A percentile compares a stretch with the other conserved stretches of the same genome.
phyloP scores from a whole-genome alignment of 805 yeast genomes.

The Cyberlindnera misumaiensis region DNA sequence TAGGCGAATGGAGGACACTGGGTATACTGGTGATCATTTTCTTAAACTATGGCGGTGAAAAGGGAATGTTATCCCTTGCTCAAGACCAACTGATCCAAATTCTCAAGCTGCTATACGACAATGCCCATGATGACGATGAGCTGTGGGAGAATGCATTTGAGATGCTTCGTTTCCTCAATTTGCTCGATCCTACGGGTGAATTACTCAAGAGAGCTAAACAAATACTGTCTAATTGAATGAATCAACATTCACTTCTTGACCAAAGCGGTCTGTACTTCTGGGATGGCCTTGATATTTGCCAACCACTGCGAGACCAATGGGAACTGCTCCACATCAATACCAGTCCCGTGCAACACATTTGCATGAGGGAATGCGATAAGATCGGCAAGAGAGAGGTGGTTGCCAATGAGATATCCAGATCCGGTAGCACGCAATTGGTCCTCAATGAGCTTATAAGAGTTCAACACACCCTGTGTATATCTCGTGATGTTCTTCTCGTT shows the following conservation, averaged over 20 bases:
- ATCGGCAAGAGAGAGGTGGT: slow-evolving; percentile 55
- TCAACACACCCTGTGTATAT: slow-evolving; percentile 37
- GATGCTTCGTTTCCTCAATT: slow-evolving; percentile 24
- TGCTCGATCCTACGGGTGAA: slow-evolving; percentile 21
- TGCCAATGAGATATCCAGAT: slow-evolving; percentile 50
- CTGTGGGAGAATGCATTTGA: slow-evolving; percentile 27
- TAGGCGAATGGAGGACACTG: slow-evolving; percentile 37
- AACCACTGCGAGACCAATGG: slow-evolving; percentile 14
- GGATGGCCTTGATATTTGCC: slow-evolving; percentile 4
- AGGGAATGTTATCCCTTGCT: slow-evolving; percentile 9
- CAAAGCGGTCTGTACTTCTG: slow-evolving; percentile 10
- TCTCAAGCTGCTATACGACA: slow-evolving; percentile 21
- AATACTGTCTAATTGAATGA: neutral
- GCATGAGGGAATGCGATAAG: slow-evolving; percentile 34
- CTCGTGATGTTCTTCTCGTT: slow-evolving; percentile 34
- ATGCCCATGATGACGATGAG: slow-evolving; percentile 23
- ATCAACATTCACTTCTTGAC: slow-evolving; percentile 4
- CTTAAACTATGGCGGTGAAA: slow-evolving; percentile 28
- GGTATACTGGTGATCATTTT: slow-evolving; percentile 41
- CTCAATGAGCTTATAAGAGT: slow-evolving; percentile 47
- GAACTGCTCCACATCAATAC: slow-evolving; percentile 8
- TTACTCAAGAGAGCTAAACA: slow-evolving; percentile 13
- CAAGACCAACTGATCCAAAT: slow-evolving; percentile 18
- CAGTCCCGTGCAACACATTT: slow-evolving; percentile 4
- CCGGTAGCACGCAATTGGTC: slow-evolving; percentile 36